A percentile compares a stretch with the other conserved stretches of the same genome.
phyloP scores from a whole-genome alignment of 1,284 basidiomycete species.

The Erythrobasidium hasegawianum region DNA sequence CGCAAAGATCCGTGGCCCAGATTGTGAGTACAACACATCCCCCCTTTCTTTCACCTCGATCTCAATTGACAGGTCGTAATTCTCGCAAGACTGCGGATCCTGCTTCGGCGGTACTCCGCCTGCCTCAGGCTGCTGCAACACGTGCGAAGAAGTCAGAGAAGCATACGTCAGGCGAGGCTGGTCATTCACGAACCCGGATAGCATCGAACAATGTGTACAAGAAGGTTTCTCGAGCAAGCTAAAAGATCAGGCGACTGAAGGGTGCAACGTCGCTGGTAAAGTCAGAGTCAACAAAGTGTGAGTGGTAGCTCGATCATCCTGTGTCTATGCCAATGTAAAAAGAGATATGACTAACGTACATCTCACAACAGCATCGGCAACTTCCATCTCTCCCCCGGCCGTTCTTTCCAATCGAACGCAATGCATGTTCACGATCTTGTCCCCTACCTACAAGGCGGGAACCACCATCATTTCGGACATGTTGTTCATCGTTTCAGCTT shows the following conservation, averaged over 20 bases:
- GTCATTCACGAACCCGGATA: slow-evolving; percentile 87
- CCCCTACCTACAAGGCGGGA: slow-evolving; percentile 82
- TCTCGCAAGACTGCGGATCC: slow-evolving; percentile 67
- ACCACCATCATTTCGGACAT: slow-evolving; percentile 92
- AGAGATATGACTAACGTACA: slow-evolving; percentile 54
- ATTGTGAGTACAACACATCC: slow-evolving; percentile 36
- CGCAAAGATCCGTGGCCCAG: slow-evolving; percentile 36
- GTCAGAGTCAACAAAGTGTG: slow-evolving; percentile 92
- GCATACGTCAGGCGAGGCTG: slow-evolving; percentile 89
- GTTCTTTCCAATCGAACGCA: slow-evolving; percentile 82
- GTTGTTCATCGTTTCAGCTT: slow-evolving; percentile 47
- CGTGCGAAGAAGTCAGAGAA: slow-evolving; percentile 89
- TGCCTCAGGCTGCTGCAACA: slow-evolving; percentile 77
- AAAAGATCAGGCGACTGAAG: slow-evolving; percentile 84
- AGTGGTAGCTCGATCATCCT: slow-evolving; percentile 1
- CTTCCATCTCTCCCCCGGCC: slow-evolving; percentile 62
- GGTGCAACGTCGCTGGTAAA: slow-evolving; percentile 86
- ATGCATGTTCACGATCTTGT: slow-evolving; percentile 88
- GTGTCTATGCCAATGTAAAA: background rate
- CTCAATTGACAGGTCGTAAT: background rate
- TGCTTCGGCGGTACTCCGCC: slow-evolving; percentile 90
- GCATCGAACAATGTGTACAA: slow-evolving; percentile 89
- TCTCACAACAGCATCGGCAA: slow-evolving; percentile 45
- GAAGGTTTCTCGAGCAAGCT: slow-evolving; percentile 96
- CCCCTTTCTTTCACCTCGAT: background rate